These are phyloP conservation scores for Parietaria judaica DNA, from an alignment of 306 rosid genomes.

Conservation along the genomic window DNA sequence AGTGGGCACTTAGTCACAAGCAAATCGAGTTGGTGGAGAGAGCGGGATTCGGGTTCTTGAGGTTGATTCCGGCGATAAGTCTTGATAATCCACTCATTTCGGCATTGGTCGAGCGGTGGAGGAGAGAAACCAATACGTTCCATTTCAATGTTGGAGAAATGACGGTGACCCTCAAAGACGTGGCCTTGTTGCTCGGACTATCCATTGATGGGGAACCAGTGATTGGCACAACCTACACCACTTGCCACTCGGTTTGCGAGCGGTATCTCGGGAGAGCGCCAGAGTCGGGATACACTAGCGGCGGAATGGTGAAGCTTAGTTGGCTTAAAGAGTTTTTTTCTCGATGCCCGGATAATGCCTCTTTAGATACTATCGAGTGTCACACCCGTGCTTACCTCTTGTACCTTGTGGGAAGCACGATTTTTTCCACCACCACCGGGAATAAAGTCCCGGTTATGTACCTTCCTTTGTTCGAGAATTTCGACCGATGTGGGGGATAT, in stretches of 20 bases:
- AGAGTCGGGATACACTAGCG: slow-evolving; percentile 86
- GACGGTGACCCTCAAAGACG: slow-evolving; percentile 90
- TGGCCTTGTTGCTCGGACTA: slow-evolving; percentile 81
- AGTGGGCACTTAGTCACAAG: slow-evolving; percentile 67
- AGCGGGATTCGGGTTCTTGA: slow-evolving; percentile 86
- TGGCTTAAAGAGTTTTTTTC: slow-evolving; percentile 96
- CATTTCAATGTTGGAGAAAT: slow-evolving; percentile 96
- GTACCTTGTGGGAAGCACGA: slow-evolving; percentile 95
- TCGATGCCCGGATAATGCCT: slow-evolving; percentile 76
- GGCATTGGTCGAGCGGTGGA: slow-evolving; percentile 97
- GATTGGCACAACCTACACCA: slow-evolving; percentile 78
- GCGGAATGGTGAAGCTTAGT: slow-evolving; percentile 99
- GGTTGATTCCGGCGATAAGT: slow-evolving; percentile 94
- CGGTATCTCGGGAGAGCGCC: slow-evolving; percentile 74
- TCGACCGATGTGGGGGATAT: slow-evolving; percentile 68
- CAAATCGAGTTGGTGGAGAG: slow-evolving; percentile 76
- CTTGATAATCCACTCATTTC: slow-evolving; percentile 96
- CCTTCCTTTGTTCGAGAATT: slow-evolving; percentile 88
- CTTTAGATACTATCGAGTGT: slow-evolving; percentile 58
- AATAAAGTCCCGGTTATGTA: slow-evolving; percentile 99
- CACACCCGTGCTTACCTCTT: slow-evolving; percentile 98
- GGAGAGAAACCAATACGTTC: slow-evolving; percentile 96
- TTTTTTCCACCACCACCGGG: slow-evolving; percentile 97
- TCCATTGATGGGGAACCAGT: slow-evolving; percentile 95
- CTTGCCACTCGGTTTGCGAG: slow-evolving; percentile 81